Percentiles rank a stretch among this genome's conserved stretches.
phyloP scores from a whole-genome alignment of 2,329 filamentous ascomycete genomes.

The Sclerotiophoma versabilis region DNA sequence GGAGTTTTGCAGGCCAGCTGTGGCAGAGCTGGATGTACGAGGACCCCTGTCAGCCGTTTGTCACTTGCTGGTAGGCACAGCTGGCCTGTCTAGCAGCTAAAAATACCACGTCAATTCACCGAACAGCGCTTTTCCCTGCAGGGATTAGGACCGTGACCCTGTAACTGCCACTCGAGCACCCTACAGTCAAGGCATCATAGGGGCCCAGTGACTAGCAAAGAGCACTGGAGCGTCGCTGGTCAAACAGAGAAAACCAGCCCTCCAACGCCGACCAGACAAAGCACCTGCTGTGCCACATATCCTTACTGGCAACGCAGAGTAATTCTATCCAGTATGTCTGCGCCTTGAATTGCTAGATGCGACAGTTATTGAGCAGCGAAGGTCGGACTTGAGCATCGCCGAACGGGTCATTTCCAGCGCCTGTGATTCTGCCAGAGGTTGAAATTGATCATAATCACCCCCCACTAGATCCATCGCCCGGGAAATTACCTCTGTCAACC shows the following conservation, averaged over 20 bases:
- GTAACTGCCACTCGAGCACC: background rate
- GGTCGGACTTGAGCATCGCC: conserved; percentile 1
- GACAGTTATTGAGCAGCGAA: background rate
- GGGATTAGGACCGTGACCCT: conserved; percentile 16
- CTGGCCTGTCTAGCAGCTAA: conserved; percentile 25
- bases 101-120: conserved; percentile 29
- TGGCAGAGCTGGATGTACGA: conserved; percentile 31
- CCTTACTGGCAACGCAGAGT: background rate
- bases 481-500: conserved; percentile 13
- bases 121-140: conserved; percentile 21
- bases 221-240: conserved; percentile 2
- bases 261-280: conserved; percentile 1
- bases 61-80: conserved; percentile 23
- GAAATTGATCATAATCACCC: conserved; percentile 15
- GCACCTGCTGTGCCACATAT: conserved; percentile 8
- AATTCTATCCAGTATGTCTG: conserved; percentile 3
- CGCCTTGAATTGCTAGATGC: conserved; percentile 2
- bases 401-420: conserved; percentile 4
- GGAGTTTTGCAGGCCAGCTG: conserved; percentile 27
- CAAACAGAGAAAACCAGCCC: conserved; percentile 5
- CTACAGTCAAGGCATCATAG: conserved; percentile 22
- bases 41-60: conserved; percentile 22
- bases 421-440: conserved; percentile 7
- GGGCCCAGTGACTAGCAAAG: conserved; percentile 5
- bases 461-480: conserved; percentile 12